phyloP scores from a whole-genome alignment of 2,329 filamentous ascomycete species.

The Talaromyces sp. region DNA sequence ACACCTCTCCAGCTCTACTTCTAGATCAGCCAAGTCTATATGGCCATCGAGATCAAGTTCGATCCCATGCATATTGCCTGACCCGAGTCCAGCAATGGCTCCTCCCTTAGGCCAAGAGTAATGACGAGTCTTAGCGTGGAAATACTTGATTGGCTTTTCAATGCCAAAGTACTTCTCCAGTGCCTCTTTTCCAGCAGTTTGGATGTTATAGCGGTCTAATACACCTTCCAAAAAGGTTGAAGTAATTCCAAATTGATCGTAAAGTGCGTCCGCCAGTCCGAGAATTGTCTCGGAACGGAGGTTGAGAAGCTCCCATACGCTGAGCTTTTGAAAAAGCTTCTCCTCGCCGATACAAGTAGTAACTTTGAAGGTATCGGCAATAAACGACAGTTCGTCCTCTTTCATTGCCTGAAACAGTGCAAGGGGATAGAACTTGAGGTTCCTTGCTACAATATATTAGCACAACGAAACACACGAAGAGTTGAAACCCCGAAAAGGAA shows the following conservation, averaged over 20 bases:
- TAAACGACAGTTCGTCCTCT: not conserved
- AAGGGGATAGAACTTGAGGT: conserved; percentile 1
- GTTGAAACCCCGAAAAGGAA: conserved; percentile 24
- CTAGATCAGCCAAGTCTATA: not conserved
- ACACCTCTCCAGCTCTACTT: not conserved
- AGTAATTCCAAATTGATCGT: not conserved
- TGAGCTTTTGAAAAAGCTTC: not conserved
- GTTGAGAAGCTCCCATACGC: not conserved
- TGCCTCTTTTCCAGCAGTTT: not conserved
- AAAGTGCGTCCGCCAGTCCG: not conserved
- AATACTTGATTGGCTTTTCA: conserved; percentile 25
- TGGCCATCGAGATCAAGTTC: not conserved
- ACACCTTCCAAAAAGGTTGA: not conserved
- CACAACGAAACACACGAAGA: not conserved
- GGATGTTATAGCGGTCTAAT: not conserved
- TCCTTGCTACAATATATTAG: not conserved
- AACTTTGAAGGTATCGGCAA: not conserved
- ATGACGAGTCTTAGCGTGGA: conserved; percentile 41
- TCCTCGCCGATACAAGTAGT: not conserved
- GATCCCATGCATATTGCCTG: not conserved
- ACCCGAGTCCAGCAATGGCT: conserved; percentile 14
- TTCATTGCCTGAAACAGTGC: not conserved
- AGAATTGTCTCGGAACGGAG: not conserved
- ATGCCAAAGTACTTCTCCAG: not conserved
- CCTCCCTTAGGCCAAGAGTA: conserved; percentile 49